Evolutionary conservation across 2,329 filamentous ascomycete genomes (phyloP).

Genomic region (Sporothrix pallida): DNA sequence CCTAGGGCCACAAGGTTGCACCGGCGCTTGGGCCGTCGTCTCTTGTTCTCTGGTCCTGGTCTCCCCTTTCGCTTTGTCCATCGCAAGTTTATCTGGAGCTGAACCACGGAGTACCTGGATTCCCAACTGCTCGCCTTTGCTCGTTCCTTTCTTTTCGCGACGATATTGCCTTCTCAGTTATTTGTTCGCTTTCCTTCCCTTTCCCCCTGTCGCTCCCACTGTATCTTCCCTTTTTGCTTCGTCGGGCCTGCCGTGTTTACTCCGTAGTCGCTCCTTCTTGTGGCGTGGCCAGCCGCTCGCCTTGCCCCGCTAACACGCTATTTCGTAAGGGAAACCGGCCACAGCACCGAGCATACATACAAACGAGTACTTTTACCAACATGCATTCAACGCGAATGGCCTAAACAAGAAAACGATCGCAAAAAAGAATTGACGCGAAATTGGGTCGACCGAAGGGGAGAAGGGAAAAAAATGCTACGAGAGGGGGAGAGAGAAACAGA

Average conservation of each 20-base stretch:
- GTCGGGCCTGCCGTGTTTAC: conserved; percentile 20
- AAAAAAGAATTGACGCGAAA: neutral
- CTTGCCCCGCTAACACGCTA: neutral
- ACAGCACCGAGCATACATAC: neutral
- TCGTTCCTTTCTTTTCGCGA: neutral
- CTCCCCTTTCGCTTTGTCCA: conserved; percentile 13
- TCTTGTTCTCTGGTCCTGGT: conserved; percentile 16
- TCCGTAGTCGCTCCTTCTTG: conserved; percentile 1
- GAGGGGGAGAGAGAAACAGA: neutral
- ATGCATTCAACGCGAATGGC: neutral
- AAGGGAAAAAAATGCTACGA: neutral
- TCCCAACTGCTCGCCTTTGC: neutral
- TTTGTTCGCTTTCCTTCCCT: too few species aligned
- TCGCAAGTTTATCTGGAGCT: neutral
- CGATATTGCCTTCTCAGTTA: too few species aligned
- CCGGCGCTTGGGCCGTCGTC: conserved; percentile 24
- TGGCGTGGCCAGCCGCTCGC: conserved; percentile 19
- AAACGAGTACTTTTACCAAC: neutral
- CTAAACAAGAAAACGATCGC: neutral
- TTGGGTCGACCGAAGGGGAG: neutral
- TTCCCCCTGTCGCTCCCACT: too few species aligned
- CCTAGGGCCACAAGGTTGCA: conserved; percentile 12
- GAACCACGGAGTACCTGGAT: neutral
- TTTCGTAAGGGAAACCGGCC: conserved; percentile 16
- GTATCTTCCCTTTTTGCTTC: neutral